Evolutionary conservation across 768 basidiomycete genomes (phyloP).

Genomic region (Tylopilus rubrobrunneus): DNA sequence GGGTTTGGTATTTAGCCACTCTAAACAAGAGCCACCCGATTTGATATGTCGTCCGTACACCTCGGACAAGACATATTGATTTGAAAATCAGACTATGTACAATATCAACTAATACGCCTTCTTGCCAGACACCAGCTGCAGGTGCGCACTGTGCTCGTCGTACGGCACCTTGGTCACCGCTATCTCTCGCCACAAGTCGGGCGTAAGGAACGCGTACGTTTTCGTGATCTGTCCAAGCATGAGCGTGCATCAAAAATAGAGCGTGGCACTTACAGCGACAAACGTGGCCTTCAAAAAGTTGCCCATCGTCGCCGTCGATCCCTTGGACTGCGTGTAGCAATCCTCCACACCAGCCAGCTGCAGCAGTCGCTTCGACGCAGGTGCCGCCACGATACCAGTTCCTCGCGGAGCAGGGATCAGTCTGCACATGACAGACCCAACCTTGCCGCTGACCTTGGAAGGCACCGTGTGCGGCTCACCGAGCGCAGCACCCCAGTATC

Average conservation of each 20-base stretch:
- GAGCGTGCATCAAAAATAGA: neutral
- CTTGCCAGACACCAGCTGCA: constrained; percentile 80
- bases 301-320: constrained; percentile 97
- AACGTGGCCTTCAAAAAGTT: constrained; percentile 99
- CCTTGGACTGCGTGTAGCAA: constrained; percentile 96
- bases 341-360: constrained; percentile 98
- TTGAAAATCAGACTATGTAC: no score
- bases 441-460: constrained; percentile 97
- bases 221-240: constrained; percentile 72
- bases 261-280: constrained; percentile 60
- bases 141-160: constrained; percentile 93
- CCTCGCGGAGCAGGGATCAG: constrained; percentile 98
- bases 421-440: constrained; percentile 98
- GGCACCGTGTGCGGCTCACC: constrained; percentile 99
- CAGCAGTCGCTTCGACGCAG: constrained; percentile 92
- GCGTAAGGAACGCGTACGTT: constrained; percentile 97
- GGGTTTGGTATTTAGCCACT: no score
- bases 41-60: no score
- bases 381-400: constrained; percentile 99
- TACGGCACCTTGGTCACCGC: constrained; percentile 85
- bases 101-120: constrained; percentile 40
- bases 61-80: no score
- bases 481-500: constrained; percentile 99
- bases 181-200: constrained; percentile 96
- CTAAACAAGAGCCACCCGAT: no score